phyloP scores from a whole-genome alignment of 164 flowering plant species.

The Protea cynaroides region DNA sequence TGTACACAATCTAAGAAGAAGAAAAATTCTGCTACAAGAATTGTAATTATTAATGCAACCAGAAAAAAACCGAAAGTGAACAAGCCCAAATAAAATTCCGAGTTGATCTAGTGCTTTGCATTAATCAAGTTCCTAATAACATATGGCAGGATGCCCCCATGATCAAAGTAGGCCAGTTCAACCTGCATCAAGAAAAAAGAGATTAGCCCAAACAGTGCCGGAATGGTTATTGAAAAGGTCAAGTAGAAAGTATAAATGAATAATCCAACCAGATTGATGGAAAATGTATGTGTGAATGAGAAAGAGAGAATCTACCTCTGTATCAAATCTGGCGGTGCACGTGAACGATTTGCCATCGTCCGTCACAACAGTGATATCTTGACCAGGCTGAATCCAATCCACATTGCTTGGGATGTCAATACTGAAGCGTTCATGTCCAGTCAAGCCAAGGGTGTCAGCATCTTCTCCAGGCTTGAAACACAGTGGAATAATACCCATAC shows the following conservation, averaged over 20 bases:
- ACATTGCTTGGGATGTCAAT: conserved; percentile 65
- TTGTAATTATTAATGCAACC: not conserved
- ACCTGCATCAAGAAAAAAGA: conserved; percentile 36
- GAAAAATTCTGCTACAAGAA: no score
- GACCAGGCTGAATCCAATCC: conserved; percentile 68
- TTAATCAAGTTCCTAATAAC: conserved; percentile 62
- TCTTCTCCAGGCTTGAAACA: conserved; percentile 82
- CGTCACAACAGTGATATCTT: conserved; percentile 57
- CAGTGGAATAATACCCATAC: conserved; percentile 79
- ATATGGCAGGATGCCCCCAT: conserved; percentile 76
- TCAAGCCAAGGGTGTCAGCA: conserved; percentile 73
- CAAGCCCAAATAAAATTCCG: no score
- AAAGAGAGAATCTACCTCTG: conserved; percentile 50
- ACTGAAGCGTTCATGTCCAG: conserved; percentile 69
- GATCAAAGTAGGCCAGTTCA: conserved; percentile 69
- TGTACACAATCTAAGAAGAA: no score
- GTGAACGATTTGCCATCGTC: conserved; percentile 64
- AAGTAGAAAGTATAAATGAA: not conserved
- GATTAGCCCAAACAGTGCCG: not conserved
- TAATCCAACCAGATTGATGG: not conserved
- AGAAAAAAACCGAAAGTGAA: not conserved
- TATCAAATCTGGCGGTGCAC: conserved; percentile 60
- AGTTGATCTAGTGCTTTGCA: conserved; percentile 21
- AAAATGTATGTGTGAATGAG: not conserved
- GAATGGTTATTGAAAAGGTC: not conserved